Evolutionary conservation across 352 stramenopile species (phyloP), one percentile per base, ranked within the genome.

Genomic region (Aphanomyces euteiches): DNA sequence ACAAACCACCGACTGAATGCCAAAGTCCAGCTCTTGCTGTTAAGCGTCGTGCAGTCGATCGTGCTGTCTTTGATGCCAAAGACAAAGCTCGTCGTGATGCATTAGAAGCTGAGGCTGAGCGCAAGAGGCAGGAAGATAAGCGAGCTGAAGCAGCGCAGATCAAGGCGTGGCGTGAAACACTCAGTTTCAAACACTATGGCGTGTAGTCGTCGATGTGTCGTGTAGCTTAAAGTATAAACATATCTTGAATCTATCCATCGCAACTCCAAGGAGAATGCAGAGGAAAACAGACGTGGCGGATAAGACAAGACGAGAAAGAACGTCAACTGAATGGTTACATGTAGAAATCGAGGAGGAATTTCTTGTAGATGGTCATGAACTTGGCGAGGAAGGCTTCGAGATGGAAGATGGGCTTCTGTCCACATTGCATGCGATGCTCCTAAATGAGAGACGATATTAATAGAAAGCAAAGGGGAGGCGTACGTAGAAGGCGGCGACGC

Each of bases 331-430:
- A 66, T 80, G 47, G 43, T 79, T 79, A 91, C 83, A 90, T 90
- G 83, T 92, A 93, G 34, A 98, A 75, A 66, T 98, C 93, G 41
- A 98, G 91, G 3, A 99, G 78, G 83, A 98, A 99, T 73, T 96
- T 96, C 80, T 99, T 99, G 87, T 99, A 99, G 73, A 99, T 85
- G 58, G 88, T 90, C 97, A 99, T 99, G 79, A 98, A 99, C 80
- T 98, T 99, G 65, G 96, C 97, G 67, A 99, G 83, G 80, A 99
- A 99, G 10, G 97, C 97, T 79, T 99, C 97, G 57, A 99, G 89
- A 84, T 99, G 97, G 84, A 99, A 99, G 72, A 99, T 99, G 67
- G 99, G 96, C 81, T 99, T 99, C 74, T 87, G 93, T 47, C 97
- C 85, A 82, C 82, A 79, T 69, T 95, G 84, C 81, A 99, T 93